Base-by-base conservation (phyloP, 148 eudicot genomes). In the Fagopyrum tataricum region DNA sequence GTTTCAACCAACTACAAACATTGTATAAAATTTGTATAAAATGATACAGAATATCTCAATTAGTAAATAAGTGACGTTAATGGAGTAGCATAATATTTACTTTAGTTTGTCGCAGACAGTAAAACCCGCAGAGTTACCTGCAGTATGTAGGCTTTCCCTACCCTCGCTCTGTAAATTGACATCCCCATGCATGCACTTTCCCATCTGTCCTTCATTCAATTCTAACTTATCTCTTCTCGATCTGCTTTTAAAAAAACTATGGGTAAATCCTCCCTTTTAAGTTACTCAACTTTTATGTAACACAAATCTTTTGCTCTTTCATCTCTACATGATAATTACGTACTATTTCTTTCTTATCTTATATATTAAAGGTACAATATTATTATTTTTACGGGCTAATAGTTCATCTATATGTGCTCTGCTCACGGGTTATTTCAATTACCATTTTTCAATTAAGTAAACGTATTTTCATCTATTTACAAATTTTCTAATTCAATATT, bases 101-200 rank as follows among this genome's bases (percentile, higher is more conserved):
- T 49, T 18, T 4, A 49, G 15, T 49, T 49, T 74, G 67, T 66
- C 70, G 59, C 77, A 61, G 74, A 51, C 64, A 69, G 59, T 68
- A 73, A 78, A 72, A n/a, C 48, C 10, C 11, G 48, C 11, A 4
- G 6, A 1, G 8, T 48, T 48, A 49, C 55, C 15, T 12, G 55
- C 55, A 49, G 6, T 49, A 49, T 49, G 55, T 49, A 49, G 55
- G 55, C 55, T 49, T 58, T 58, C 15, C n/a, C 66, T 39, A 58
- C 23, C 23, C 37, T 58, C 15, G 24, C 23, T 58, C 39, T 58
- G 5, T 21, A 39, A 59, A 59, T 23, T 59, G 66, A 9, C 31
- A 51, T 51, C 20, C 56, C 66, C 66, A 59, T 24, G 66, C 66
- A 59, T 59, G 66, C 66, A 24, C 15, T 24, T 58, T 21, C 64